These are phyloP conservation scores for Sodiomyces alkalinus DNA, from an alignment of 2,329 filamentous ascomycete genomes.

Conservation along the genomic window DNA sequence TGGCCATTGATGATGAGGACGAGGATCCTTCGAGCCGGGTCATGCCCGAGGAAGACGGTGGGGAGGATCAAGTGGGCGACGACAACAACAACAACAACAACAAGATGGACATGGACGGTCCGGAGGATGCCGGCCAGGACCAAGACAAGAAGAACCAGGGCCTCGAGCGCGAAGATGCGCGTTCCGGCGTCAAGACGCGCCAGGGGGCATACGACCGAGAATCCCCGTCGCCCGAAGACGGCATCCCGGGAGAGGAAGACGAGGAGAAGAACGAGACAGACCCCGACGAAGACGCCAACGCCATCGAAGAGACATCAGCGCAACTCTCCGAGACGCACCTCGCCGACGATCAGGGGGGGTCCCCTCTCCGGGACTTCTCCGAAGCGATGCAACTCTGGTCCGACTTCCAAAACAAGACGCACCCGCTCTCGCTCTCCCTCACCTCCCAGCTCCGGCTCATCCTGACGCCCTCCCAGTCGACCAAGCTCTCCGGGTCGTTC, in stretches of 20 bases:
- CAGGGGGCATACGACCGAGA: conserved; percentile 43
- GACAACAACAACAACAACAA: conserved; percentile 32
- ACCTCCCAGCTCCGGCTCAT: conserved; percentile 94
- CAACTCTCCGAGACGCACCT: conserved; percentile 65
- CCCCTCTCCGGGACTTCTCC: conserved; percentile 29
- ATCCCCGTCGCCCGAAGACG: conserved; percentile 23
- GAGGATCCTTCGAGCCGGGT: conserved; percentile 30
- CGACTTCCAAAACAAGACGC: conserved; percentile 69
- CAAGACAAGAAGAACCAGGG: conserved; percentile 13
- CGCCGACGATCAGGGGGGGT: conserved; percentile 20
- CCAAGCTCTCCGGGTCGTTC: conserved; percentile 92
- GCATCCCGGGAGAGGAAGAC: conserved; percentile 28
- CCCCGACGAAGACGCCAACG: too few relatives aligned
- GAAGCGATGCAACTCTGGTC: conserved; percentile 66
- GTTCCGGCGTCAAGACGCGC: conserved; percentile 43
- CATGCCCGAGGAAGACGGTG: conserved; percentile 36
- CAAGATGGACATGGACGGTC: conserved; percentile 25
- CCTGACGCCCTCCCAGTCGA: conserved; percentile 83
- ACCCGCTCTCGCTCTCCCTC: conserved; percentile 71
- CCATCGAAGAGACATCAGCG: conserved; percentile 36
- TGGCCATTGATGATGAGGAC: conserved; percentile 70
- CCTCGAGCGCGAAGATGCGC: conserved; percentile 32
- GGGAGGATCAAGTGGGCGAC: conserved; percentile 31
- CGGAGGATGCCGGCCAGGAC: conserved; percentile 9
- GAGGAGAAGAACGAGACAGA: conserved; percentile 22